A percentile compares a stretch with the other conserved stretches of the same genome.
These are phyloP conservation scores for Melampsora larici-populina DNA, from an alignment of 1,284 basidiomycete species.

Conservation along the genomic window DNA sequence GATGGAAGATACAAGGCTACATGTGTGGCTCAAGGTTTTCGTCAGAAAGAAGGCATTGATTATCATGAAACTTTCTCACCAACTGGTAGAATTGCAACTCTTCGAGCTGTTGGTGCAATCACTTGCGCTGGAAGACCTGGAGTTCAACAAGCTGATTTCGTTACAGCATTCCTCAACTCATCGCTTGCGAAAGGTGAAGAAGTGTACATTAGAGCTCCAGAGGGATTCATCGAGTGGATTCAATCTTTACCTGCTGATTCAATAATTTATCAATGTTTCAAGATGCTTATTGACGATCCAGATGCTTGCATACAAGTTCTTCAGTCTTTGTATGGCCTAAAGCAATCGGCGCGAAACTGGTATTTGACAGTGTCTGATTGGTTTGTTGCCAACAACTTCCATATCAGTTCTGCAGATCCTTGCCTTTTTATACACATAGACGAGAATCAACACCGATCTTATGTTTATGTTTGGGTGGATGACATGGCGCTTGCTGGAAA, in stretches of 20 bases:
- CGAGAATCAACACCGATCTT: background rate
- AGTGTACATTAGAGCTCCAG: too few relatives aligned
- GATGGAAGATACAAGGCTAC: slow-evolving; percentile 12
- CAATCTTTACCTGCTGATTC: too few relatives aligned
- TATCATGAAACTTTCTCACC: slow-evolving; percentile 16
- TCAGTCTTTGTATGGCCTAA: slow-evolving; percentile 20
- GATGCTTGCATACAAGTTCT: too few relatives aligned
- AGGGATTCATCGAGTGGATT: too few relatives aligned
- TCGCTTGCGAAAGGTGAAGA: too few relatives aligned
- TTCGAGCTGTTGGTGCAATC: background rate
- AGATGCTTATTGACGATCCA: too few relatives aligned
- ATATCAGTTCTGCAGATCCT: background rate
- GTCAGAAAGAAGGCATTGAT: slow-evolving; percentile 9
- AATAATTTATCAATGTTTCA: too few relatives aligned
- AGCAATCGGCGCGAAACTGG: too few relatives aligned
- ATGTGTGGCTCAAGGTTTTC: too few relatives aligned
- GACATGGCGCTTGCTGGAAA: too few relatives aligned
- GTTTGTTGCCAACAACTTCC: background rate
- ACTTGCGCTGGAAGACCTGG: too few relatives aligned
- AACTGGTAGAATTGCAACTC: slow-evolving; percentile 2
- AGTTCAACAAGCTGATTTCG: background rate
- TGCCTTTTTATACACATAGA: slow-evolving; percentile 16
- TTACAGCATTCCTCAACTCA: too few relatives aligned
- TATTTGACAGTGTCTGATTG: background rate
- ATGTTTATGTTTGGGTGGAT: slow-evolving; percentile 19